Evolutionary conservation across 441 rosid species (phyloP), one percentile per base, ranked within the genome.

Genomic region (Gossypium laxum): DNA sequence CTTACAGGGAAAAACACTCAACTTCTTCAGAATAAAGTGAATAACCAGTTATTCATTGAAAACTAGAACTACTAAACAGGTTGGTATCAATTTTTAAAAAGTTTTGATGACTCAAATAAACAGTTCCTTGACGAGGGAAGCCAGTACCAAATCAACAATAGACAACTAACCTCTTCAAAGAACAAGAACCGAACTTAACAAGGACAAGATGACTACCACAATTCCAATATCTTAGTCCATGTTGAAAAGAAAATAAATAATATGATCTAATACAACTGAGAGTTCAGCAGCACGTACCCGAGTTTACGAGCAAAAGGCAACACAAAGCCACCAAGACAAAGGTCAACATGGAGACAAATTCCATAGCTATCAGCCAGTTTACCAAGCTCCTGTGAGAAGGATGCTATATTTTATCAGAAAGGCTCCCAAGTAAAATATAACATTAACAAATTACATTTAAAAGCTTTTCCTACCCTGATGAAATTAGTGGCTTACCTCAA

Each of bases 311-410:
- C 94, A 26, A 94, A 94, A 68, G 99, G 99, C 82, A 94, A 83
- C 50, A 92, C 98, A 78, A 90, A 92, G 64, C 99, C 99, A 73
- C 99, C 99, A 75, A 94, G 99, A 83, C 99, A 94, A 55, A 92
- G 96, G 86, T 94, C 99, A 55, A 94, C 93, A 77, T 94, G 99
- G 72, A 94, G 77, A 86, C 98, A 94, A 77, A 89, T 84, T 67
- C 91, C 92, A 81, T 76, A 78, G 77, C 84, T 80, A 72, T 72
- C 82, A 77, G 97, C 98, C 81, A 94, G 82, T 60, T 85, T 83
- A 63, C 98, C 99, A 56, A 92, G 98, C 79, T 90, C 99, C 99
- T 92, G 72, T 75, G 80, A 72, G 41, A 74, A 19, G 41, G 70
- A 71, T 54, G 61, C 28, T 30, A 71, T 15, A 66, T 38, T 38